Evolutionary conservation across 441 rosid genomes (phyloP).

Genomic region (Bruguiera hainesii): DNA sequence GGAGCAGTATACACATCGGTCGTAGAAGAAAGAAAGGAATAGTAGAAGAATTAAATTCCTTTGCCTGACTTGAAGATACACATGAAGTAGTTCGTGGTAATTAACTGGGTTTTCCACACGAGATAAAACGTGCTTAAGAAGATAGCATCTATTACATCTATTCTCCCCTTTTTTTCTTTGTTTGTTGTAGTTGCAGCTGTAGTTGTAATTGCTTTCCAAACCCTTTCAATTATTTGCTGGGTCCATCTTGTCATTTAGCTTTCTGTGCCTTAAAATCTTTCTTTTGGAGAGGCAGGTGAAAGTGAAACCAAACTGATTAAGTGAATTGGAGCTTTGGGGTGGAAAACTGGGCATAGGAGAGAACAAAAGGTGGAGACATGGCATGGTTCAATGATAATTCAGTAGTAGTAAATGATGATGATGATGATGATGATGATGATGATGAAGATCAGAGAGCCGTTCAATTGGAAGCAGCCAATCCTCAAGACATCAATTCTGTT

Average conservation of each 20-base stretch:
- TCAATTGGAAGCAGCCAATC: slow-evolving; percentile 24
- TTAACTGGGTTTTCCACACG: neutral
- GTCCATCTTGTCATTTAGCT: neutral
- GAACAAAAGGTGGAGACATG: slow-evolving; percentile 39
- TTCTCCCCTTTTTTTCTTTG: slow-evolving; percentile 5
- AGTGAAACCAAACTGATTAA: neutral
- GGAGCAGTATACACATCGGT: neutral
- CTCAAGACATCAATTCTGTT: slow-evolving; percentile 11
- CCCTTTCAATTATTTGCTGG: neutral
- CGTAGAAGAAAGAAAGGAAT: slow-evolving; percentile 13
- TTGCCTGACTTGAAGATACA: slow-evolving; percentile 16
- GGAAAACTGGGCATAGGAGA: neutral
- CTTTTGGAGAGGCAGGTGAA: neutral
- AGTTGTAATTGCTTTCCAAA: neutral
- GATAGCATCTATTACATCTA: slow-evolving; percentile 15
- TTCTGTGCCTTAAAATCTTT: slow-evolving; percentile 4
- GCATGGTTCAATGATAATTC: slow-evolving; percentile 56
- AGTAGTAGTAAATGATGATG: slow-evolving; percentile 10
- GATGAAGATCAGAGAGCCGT: slow-evolving; percentile 33
- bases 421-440: slow-evolving; percentile 4
- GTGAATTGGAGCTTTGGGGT: neutral
- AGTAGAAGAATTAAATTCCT: no score
- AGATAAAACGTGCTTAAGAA: slow-evolving; percentile 27
- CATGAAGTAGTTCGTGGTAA: slow-evolving; percentile 19
- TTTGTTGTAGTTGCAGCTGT: no score